Evolutionary conservation across 176 grass and related monocot species (phyloP).

Genomic region (Typha latifolia): DNA sequence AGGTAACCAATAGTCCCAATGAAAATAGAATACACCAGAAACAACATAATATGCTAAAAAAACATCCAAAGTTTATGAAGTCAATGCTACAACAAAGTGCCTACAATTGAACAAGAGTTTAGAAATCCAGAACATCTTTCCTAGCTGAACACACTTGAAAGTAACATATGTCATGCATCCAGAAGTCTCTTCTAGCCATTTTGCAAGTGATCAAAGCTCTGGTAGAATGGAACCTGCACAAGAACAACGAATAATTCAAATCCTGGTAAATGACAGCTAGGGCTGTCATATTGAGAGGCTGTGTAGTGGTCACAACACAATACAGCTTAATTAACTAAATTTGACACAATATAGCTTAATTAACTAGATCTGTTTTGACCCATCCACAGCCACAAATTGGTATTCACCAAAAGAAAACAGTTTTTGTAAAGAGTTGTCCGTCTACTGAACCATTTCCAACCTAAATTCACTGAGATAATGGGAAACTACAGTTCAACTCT

Average conservation of each 20-base stretch:
- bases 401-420: not conserved
- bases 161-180: not conserved
- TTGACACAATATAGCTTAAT: too few relatives aligned
- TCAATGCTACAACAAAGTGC: too few relatives aligned
- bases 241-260: not conserved
- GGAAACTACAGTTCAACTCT: not conserved
- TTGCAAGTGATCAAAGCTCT: constrained; percentile 68
- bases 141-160: not conserved
- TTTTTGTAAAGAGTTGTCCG: not conserved
- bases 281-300: too few relatives aligned
- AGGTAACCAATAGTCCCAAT: too few relatives aligned
- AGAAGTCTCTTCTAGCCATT: constrained; percentile 33
- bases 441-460: not conserved
- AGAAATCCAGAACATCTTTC: not conserved
- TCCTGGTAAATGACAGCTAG: not conserved
- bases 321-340: too few relatives aligned
- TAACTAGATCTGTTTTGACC: not conserved
- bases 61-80: too few relatives aligned
- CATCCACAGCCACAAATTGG: not conserved
- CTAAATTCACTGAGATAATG: not conserved
- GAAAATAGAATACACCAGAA: too few relatives aligned
- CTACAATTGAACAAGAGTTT: too few relatives aligned
- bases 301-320: too few relatives aligned
- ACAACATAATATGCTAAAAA: too few relatives aligned
- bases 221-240: constrained; percentile 77